Evolutionary conservation across 352 stramenopile genomes (phyloP), one percentile per base, ranked within the genome.

Genomic region (Globisporangium irregulare): DNA sequence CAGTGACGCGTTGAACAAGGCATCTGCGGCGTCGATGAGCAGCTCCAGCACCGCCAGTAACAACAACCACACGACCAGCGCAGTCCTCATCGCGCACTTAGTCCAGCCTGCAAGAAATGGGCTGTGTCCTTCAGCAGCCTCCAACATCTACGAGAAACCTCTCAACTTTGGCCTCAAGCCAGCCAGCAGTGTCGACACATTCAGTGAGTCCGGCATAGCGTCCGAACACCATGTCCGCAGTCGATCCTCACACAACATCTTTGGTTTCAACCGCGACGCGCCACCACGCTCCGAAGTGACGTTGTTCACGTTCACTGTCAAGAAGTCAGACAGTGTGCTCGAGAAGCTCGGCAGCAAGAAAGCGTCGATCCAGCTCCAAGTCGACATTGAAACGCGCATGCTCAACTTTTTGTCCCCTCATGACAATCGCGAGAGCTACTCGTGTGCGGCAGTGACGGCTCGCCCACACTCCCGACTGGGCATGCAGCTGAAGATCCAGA

Each of bases 221-320:
- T 72, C 77, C 9, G 86, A 93, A 71, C 8, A 41, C 34, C 86
- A 88, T 58, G 86, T 82, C n/a, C 80, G 85, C 66, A 91, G 76
- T 51, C 71, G 77, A 25, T 90, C 82, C 24, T 82, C 82, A 10
- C 79, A 91, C 62, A 93, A 93, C 53, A 79, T 96, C 53, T 96
- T 96, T 67, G 88, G 87, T 4, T 83, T 94, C 59, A 81, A 70
- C 34, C 77, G 78, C 46, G 80, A 86, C 59, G 59, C 66, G 3
- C 66, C 77, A 36, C 82, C 77, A 1, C 71, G 78, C 14, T 91
- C 79, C 0, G 83, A 91, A n/a, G 80, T 91, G 54, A 92, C 88
- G 73, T 78, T 92, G 3, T 93, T 91, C 66, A 90, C 87, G 8
- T 96, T 96, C 66, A 94, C 88, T 24, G 88, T 94, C 61, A 90